phyloP scores from a whole-genome alignment of 2,329 filamentous ascomycete species.

The Tolypocladium pustulatum region DNA sequence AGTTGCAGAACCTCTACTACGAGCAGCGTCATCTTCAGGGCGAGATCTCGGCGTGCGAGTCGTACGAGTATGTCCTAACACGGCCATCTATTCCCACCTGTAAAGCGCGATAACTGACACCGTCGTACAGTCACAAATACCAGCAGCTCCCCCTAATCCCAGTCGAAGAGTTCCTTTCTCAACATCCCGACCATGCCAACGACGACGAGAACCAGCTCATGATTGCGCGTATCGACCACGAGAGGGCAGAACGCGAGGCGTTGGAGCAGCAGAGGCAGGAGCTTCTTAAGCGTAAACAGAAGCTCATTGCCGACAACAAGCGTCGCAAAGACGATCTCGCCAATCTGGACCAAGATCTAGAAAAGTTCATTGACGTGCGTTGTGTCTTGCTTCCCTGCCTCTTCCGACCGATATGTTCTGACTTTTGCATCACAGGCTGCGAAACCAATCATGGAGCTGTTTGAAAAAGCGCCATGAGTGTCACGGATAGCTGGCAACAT shows the following conservation, averaged over 20 bases:
- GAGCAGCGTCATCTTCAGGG: slow-evolving; percentile 84
- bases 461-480: slow-evolving; percentile 58
- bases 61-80: slow-evolving; percentile 62
- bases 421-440: slow-evolving; percentile 47
- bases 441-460: slow-evolving; percentile 77
- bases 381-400: not conserved
- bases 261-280: slow-evolving; percentile 78
- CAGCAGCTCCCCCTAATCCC: slow-evolving; percentile 76
- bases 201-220: slow-evolving; percentile 73
- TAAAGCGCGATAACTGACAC: not conserved
- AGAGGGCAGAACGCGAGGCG: slow-evolving; percentile 72
- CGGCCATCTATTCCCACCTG: not conserved
- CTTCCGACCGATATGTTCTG: not conserved
- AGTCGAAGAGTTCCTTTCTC: slow-evolving; percentile 66
- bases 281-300: slow-evolving; percentile 55
- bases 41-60: slow-evolving; percentile 84
- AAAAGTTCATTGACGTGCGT: slow-evolving; percentile 83
- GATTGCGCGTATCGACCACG: slow-evolving; percentile 83
- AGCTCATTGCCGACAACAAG: slow-evolving; percentile 65
- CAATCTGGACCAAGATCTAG: slow-evolving; percentile 81
- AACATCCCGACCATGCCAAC: slow-evolving; percentile 64
- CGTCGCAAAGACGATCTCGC: slow-evolving; percentile 88
- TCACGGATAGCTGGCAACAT: no score
- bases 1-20: slow-evolving; percentile 93
- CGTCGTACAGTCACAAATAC: slow-evolving; percentile 67